phyloP scores from a whole-genome alignment of 805 yeast genomes.

The Pichia nakasei region DNA sequence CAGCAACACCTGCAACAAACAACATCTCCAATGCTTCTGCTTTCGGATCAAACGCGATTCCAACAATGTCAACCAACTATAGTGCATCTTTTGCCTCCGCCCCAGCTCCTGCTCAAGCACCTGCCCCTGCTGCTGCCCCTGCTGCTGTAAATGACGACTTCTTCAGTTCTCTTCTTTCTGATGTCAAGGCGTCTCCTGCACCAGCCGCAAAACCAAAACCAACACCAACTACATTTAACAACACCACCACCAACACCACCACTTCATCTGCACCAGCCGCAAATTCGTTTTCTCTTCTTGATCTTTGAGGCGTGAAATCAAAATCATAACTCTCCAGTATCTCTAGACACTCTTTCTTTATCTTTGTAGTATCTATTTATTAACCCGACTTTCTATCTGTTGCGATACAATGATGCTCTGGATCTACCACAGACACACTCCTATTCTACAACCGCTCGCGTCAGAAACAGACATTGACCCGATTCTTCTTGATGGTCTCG shows the following conservation, averaged over 20 bases:
- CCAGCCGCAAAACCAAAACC: slow-evolving; percentile 2
- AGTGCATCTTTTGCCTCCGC: background rate
- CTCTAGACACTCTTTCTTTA: background rate
- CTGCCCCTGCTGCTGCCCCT: background rate
- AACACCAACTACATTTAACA: background rate
- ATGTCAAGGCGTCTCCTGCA: background rate
- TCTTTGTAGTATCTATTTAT: background rate
- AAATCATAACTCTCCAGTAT: too few relatives aligned
- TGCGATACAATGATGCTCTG: background rate
- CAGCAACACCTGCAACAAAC: background rate
- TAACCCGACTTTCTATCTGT: background rate
- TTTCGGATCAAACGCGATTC: too few relatives aligned
- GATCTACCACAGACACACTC: background rate
- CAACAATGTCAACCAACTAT: background rate
- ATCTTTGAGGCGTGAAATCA: background rate
- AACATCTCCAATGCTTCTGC: background rate
- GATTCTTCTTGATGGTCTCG: background rate
- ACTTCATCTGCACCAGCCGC: background rate
- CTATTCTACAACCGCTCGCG: background rate
- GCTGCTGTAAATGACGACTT: slow-evolving; percentile 14
- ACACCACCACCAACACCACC: background rate
- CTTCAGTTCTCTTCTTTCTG: background rate
- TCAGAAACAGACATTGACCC: background rate
- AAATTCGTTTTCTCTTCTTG: background rate
- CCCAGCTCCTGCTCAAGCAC: background rate